A percentile compares a stretch with the other conserved stretches of the same genome.
Conservation (phyloP, 345 rosid genomes). For the Hevea brasiliensis region DNA sequence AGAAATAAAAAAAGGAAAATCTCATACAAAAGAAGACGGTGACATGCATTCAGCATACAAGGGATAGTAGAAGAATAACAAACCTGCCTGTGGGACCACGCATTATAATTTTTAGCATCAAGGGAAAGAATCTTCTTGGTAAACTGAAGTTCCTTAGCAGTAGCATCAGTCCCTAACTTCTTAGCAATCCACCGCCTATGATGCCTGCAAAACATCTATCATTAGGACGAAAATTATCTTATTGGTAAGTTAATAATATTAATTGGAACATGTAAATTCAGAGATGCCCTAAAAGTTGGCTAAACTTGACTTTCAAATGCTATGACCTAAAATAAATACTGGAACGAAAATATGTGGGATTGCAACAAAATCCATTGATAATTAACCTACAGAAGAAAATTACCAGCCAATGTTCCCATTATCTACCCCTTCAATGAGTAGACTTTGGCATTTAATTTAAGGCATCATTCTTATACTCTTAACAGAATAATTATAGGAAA, state of each 20-base stretch:
- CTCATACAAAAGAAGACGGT: neutral
- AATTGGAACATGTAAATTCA: neutral
- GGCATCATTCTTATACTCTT: neutral
- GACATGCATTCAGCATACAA: neutral
- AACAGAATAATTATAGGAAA: neutral
- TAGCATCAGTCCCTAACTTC: slow-evolving; percentile 67
- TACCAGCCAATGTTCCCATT: neutral
- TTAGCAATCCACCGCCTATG: slow-evolving; percentile 95
- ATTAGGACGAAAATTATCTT: neutral
- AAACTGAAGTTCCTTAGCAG: slow-evolving; percentile 62
- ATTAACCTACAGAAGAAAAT: neutral
- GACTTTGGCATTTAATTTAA: neutral
- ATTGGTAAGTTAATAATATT: neutral
- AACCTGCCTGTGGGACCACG: slow-evolving; percentile 98
- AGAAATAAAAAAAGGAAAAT: neutral
- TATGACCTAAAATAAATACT: neutral
- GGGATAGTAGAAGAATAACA: slow-evolving; percentile 16
- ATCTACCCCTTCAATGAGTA: neutral
- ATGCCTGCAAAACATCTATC: slow-evolving; percentile 55
- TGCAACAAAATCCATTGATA: neutral
- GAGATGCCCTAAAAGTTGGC: slow-evolving; percentile 16
- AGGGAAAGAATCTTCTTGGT: slow-evolving; percentile 53
- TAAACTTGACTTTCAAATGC: neutral
- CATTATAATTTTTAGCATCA: slow-evolving; percentile 90
- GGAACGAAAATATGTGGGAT: neutral